A percentile compares a stretch with the other conserved stretches of the same genome.
Evolutionary conservation across 768 basidiomycete species (phyloP).

Genomic region (Tylopilus plumbeoviolaceoides): DNA sequence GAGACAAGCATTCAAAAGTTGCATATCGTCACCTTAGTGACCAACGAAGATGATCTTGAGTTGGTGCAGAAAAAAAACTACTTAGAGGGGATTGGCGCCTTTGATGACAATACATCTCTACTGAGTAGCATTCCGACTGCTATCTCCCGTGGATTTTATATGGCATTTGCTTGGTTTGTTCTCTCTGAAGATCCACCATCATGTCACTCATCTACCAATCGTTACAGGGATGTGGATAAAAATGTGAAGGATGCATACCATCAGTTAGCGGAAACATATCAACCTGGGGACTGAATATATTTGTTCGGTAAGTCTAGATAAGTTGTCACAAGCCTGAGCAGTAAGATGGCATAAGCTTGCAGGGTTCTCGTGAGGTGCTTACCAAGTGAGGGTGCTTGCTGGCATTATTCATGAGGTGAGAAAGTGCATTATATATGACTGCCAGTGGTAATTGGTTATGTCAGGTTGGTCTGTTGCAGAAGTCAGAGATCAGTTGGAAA

Average conservation of each 20-base stretch:
- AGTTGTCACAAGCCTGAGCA: background rate
- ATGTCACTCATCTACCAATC: no score
- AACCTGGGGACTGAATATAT: conserved; percentile 26
- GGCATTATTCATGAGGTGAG: conserved; percentile 35
- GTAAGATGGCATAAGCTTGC: background rate
- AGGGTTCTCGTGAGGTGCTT: conserved; percentile 44
- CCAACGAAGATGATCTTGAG: no score
- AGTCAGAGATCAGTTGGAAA: background rate
- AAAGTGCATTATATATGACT: no score
- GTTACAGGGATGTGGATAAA: conserved; percentile 3
- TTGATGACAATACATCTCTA: no score
- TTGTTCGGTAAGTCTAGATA: conserved; percentile 31
- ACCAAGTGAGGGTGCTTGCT: conserved; percentile 36
- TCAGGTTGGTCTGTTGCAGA: background rate
- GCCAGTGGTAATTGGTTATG: background rate
- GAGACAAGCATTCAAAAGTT: conserved; percentile 28
- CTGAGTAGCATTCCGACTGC: no score
- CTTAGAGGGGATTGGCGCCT: conserved; percentile 12
- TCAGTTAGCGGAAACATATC: conserved; percentile 1
- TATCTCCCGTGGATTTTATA: background rate
- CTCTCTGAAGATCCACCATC: background rate
- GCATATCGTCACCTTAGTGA: no score
- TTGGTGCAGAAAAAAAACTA: conserved; percentile 25
- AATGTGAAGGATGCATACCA: conserved; percentile 3
- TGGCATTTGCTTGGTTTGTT: conserved; percentile 5